Conservation (phyloP, 208 protist genomes). For the Trypanosoma scelopori region DNA sequence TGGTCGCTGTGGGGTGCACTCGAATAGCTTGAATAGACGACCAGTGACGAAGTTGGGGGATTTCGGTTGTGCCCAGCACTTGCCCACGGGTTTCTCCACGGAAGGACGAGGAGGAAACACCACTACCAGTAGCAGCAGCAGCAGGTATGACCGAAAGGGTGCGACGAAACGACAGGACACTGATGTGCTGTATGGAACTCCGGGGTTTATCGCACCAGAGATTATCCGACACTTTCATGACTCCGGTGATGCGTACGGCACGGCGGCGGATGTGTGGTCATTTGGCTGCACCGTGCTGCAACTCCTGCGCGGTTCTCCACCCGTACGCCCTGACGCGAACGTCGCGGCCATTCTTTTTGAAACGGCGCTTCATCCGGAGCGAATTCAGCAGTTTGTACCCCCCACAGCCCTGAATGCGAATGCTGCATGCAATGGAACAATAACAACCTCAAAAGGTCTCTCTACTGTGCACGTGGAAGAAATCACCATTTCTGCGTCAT, state of each 20-base stretch:
- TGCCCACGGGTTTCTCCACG: neutral
- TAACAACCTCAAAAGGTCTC: neutral
- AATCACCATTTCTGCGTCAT: slow-evolving; percentile 1
- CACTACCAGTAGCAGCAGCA: neutral
- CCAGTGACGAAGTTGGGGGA: slow-evolving; percentile 20
- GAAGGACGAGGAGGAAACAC: neutral
- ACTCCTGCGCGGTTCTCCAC: slow-evolving; percentile 33
- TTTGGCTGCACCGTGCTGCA: slow-evolving; percentile 49
- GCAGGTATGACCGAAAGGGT: neutral
- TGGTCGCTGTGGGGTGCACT: neutral
- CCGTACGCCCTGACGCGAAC: neutral
- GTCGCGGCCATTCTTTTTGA: slow-evolving; percentile 6
- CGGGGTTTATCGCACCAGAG: slow-evolving; percentile 50
- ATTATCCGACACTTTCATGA: slow-evolving; percentile 17
- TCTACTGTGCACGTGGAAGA: no score
- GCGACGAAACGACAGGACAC: neutral
- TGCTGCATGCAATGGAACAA: neutral
- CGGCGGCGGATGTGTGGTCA: slow-evolving; percentile 43
- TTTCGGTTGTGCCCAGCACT: slow-evolving; percentile 15
- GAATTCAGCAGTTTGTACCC: slow-evolving; percentile 16
- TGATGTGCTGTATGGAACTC: slow-evolving; percentile 27
- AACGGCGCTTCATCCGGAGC: slow-evolving; percentile 1
- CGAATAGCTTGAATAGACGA: neutral
- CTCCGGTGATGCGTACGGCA: neutral
- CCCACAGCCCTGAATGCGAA: neutral